These are phyloP conservation scores for Adansonia digitata DNA, from an alignment of 345 rosid species.

Conservation along the genomic window DNA sequence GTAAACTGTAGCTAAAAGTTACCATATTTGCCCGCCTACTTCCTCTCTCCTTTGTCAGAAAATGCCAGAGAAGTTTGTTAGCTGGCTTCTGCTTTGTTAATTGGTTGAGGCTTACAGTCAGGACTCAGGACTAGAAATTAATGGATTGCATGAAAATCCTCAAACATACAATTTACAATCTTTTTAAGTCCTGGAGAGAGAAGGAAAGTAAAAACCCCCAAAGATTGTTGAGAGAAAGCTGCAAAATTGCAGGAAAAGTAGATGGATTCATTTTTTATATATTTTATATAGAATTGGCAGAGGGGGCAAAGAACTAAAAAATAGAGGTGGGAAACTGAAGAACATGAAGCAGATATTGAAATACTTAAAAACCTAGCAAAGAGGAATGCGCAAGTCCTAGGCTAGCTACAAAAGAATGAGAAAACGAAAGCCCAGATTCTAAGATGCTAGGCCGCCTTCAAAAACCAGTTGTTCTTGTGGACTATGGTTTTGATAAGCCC, in stretches of 20 bases:
- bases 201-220: too few species aligned
- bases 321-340: neutral
- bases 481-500: too few species aligned
- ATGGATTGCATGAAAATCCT: neutral
- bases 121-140: neutral
- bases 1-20: too few species aligned
- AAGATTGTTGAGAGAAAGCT: neutral
- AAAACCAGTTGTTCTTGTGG: too few species aligned
- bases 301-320: neutral
- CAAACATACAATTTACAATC: neutral
- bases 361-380: neutral
- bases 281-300: neutral
- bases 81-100: neutral
- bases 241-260: neutral
- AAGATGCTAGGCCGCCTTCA: too few species aligned
- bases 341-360: neutral
- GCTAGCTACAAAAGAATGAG: neutral
- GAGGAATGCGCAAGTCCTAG: neutral
- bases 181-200: too few species aligned
- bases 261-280: neutral
- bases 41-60: neutral
- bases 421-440: neutral
- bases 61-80: neutral
- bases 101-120: neutral
- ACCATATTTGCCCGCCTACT: too few species aligned